Evolutionary conservation across 176 grass and related monocot species (phyloP).

Genomic region (Poa annua): DNA sequence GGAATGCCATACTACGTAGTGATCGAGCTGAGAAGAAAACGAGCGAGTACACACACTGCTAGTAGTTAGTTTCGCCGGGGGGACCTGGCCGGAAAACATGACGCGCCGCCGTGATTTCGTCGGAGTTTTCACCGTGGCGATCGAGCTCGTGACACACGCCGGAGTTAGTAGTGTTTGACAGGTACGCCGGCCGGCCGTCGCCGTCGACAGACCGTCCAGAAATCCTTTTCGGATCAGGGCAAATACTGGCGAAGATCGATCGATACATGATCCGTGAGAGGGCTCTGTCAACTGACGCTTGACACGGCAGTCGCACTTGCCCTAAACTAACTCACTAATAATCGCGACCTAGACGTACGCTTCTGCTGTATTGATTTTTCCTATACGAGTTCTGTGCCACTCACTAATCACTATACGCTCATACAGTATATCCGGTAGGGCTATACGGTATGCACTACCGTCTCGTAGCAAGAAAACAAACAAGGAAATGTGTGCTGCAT

Average conservation of each 20-base stretch:
- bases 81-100: neutral
- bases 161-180: too few species aligned
- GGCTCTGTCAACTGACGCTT: neutral
- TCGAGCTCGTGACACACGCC: neutral
- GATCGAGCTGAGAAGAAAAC: neutral
- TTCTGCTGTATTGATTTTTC: neutral
- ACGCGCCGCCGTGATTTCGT: neutral
- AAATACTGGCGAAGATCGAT: neutral
- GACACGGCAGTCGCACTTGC: neutral
- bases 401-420: neutral
- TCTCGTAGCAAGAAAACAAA: constrained; percentile 3
- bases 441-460: neutral
- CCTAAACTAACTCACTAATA: neutral
- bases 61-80: too few species aligned
- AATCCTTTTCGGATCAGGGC: neutral
- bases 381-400: neutral
- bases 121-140: neutral
- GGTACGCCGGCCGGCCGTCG: neutral
- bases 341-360: neutral
- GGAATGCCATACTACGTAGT: too few species aligned
- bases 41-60: neutral
- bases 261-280: neutral
- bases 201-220: neutral
- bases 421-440: too few species aligned
- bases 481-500: neutral